phyloP scores from a whole-genome alignment of 345 rosid genomes.

The Garcia nutans region DNA sequence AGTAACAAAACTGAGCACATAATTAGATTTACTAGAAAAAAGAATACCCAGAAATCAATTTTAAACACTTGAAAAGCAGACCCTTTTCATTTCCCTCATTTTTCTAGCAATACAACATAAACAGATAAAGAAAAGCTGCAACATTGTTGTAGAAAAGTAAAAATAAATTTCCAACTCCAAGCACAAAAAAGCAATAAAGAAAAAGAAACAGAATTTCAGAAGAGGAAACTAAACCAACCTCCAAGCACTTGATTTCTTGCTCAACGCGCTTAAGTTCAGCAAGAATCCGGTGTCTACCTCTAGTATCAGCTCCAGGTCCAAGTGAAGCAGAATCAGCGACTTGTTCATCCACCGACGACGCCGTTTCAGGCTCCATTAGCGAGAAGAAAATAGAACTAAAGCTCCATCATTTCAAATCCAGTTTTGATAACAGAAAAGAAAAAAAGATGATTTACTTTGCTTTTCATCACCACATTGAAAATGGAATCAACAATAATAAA shows the following conservation, averaged over 20 bases:
- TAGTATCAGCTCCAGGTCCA: constrained; percentile 40
- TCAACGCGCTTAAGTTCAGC: constrained; percentile 75
- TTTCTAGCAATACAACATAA: neutral
- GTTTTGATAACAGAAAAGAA: too few species aligned
- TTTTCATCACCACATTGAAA: constrained; percentile 1
- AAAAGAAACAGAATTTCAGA: neutral
- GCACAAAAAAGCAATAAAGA: neutral
- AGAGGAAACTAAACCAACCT: constrained; percentile 37
- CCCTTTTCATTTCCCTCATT: neutral
- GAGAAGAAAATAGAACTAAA: neutral
- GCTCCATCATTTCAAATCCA: neutral
- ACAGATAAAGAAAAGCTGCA: neutral
- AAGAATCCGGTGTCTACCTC: constrained; percentile 72
- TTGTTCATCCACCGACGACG: constrained; percentile 40
- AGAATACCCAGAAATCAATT: neutral
- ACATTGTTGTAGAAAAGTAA: neutral
- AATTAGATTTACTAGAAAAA: neutral
- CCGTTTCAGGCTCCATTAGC: constrained; percentile 43
- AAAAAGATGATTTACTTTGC: too few species aligned
- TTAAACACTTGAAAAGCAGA: neutral
- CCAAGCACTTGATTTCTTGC: constrained; percentile 57
- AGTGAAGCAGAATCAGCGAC: constrained; percentile 11
- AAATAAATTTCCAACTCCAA: neutral
- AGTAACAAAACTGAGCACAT: neutral
- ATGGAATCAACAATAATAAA: neutral